Percentiles rank a stretch among this genome's conserved stretches.
phyloP scores from a whole-genome alignment of 2,329 filamentous ascomycete genomes.

The Hyphodiscus sp. region DNA sequence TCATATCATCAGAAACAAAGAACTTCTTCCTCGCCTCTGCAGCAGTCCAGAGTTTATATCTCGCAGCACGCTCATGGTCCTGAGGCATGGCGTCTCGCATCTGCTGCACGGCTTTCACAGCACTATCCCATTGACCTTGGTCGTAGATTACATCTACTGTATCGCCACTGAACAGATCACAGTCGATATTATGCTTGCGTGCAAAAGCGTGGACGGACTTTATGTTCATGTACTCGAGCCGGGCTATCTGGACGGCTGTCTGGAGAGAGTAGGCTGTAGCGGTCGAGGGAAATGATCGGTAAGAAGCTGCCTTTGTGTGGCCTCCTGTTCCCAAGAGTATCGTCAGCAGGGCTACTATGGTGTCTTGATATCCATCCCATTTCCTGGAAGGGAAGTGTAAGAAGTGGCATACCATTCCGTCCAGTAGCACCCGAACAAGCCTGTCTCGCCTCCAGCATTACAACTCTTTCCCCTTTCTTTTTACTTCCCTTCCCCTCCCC shows the following conservation, averaged over 20 bases:
- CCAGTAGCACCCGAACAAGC: constrained; percentile 33
- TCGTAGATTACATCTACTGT: constrained; percentile 33
- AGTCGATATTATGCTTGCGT: constrained; percentile 37
- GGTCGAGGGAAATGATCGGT: constrained; percentile 24
- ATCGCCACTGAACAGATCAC: constrained; percentile 38
- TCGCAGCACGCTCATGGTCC: constrained; percentile 34
- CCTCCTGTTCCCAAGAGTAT: constrained; percentile 20
- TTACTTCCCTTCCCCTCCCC: constrained; percentile 11
- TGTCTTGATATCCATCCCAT: neutral
- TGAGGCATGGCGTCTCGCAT: constrained; percentile 40
- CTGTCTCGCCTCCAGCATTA: constrained; percentile 32
- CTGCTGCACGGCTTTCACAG: constrained; percentile 30
- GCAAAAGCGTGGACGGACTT: constrained; percentile 49
- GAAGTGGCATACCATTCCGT: constrained; percentile 28
- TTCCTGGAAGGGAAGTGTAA: neutral
- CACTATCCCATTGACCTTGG: constrained; percentile 23
- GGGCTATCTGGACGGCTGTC: constrained; percentile 29
- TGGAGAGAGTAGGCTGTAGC: constrained; percentile 6
- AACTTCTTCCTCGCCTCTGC: constrained; percentile 38
- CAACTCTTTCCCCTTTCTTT: constrained; percentile 12
- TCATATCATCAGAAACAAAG: constrained; percentile 24
- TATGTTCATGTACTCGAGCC: constrained; percentile 47
- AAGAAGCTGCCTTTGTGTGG: constrained; percentile 29
- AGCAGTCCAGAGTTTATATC: constrained; percentile 38
- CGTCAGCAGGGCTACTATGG: neutral